These are phyloP conservation scores for Yamadazyma paraphyllophila DNA, from an alignment of 805 yeast genomes.

Conservation along the genomic window DNA sequence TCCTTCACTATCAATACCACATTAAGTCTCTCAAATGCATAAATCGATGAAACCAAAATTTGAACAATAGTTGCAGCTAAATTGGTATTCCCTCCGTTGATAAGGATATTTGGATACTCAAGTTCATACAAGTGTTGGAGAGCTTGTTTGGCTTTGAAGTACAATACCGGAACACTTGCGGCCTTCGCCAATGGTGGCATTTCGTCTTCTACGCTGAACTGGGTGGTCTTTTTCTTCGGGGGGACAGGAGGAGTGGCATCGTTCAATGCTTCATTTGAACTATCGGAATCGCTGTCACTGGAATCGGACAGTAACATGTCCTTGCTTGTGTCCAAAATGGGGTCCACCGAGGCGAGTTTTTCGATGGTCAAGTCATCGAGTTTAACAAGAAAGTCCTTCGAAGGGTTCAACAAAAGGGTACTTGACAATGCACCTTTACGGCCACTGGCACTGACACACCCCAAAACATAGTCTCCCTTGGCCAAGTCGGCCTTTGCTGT, in stretches of 20 bases:
- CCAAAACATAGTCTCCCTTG: constrained; percentile 67
- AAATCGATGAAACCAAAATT: constrained; percentile 27
- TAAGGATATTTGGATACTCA: constrained; percentile 28
- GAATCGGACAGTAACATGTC: constrained; percentile 6
- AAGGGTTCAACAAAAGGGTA: constrained; percentile 53
- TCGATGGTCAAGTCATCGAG: constrained; percentile 24
- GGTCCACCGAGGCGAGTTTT: constrained; percentile 21
- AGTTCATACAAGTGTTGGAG: constrained; percentile 22
- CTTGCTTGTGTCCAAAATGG: constrained; percentile 16
- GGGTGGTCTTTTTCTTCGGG: constrained; percentile 2
- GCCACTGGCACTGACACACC: constrained; percentile 50
- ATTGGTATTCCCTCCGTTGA: constrained; percentile 44
- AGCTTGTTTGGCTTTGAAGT: constrained; percentile 38
- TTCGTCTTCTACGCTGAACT: constrained; percentile 13
- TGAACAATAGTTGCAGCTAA: constrained; percentile 38
- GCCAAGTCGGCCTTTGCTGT: constrained; percentile 25
- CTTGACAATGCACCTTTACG: constrained; percentile 60
- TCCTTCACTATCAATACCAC: constrained; percentile 29
- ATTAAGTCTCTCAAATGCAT: constrained; percentile 25
- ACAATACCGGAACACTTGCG: constrained; percentile 31
- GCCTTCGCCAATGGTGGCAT: constrained; percentile 34
- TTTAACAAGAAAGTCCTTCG: constrained; percentile 39
- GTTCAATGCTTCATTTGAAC: constrained; percentile 1
- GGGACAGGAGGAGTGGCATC: background rate
- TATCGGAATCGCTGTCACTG: constrained; percentile 6